Evolutionary conservation across 2,329 filamentous ascomycete genomes (phyloP).

Genomic region (Boeremia exigua): DNA sequence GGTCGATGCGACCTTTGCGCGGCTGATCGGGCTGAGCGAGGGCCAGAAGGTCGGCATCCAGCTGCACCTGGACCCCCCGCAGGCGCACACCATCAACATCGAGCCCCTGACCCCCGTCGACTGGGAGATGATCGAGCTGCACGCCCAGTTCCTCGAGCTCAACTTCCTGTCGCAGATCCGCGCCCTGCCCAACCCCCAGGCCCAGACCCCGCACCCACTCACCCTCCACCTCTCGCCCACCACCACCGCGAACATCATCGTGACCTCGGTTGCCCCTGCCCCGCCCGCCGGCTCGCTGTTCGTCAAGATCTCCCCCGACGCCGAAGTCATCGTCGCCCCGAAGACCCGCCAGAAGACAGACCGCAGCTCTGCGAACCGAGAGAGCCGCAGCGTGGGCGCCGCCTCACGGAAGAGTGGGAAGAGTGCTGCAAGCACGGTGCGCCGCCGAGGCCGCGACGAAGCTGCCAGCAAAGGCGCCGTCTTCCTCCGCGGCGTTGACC

Average conservation of each 20-base stretch:
- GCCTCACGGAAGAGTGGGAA: conserved; percentile 79
- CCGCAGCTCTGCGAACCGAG: conserved; percentile 64
- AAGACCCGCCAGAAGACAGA: conserved; percentile 79
- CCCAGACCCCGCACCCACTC: conserved; percentile 73
- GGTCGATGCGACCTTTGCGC: conserved; percentile 83
- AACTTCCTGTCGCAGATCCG: conserved; percentile 93
- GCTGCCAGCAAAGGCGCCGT: conserved; percentile 68
- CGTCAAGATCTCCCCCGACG: conserved; percentile 90
- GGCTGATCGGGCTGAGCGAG: conserved; percentile 76
- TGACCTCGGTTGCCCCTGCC: conserved; percentile 81
- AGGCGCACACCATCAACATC: conserved; percentile 94
- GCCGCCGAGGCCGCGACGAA: conserved; percentile 66
- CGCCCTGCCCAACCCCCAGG: conserved; percentile 83
- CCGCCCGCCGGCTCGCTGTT: conserved; percentile 74
- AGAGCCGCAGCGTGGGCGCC: conserved; percentile 80
- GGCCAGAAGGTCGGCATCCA: conserved; percentile 75
- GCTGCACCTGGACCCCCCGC: conserved; percentile 86
- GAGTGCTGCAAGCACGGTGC: conserved; percentile 74
- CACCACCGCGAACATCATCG: conserved; percentile 88
- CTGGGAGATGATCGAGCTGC: conserved; percentile 98
- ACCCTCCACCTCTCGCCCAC: conserved; percentile 94
- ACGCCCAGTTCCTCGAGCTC: conserved; percentile 92
- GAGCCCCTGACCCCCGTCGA: conserved; percentile 94
- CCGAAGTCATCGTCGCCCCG: conserved; percentile 95
- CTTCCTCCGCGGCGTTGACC: conserved; percentile 82